A percentile compares a stretch with the other conserved stretches of the same genome.
phyloP scores from a whole-genome alignment of 352 stramenopile genomes.

The Albugo laibachii region DNA sequence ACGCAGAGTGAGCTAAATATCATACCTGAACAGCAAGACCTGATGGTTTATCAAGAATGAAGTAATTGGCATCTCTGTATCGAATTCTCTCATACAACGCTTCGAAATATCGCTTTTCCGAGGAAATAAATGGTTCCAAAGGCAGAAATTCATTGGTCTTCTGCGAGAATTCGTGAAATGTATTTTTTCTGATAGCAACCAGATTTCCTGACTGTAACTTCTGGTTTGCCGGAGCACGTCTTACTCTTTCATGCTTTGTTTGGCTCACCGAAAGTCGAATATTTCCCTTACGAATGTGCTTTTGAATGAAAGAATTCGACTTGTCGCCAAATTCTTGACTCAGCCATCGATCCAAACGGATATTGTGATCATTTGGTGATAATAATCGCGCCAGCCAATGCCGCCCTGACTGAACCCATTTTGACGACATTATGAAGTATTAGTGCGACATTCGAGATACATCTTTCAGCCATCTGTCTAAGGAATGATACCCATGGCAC shows the following conservation, averaged over 20 bases:
- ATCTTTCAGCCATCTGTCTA: no score
- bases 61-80: constrained; percentile 29
- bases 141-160: background rate
- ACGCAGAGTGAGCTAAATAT: background rate
- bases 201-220: constrained; percentile 18
- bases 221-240: constrained; percentile 12
- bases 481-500: no score
- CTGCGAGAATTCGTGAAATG: constrained; percentile 18
- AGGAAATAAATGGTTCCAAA: background rate
- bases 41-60: constrained; percentile 49
- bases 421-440: no score
- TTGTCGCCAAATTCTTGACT: constrained; percentile 22
- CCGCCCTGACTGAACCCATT: background rate
- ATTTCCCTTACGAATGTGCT: constrained; percentile 39
- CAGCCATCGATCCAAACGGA: constrained; percentile 52
- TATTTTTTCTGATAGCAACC: constrained; percentile 28
- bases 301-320: constrained; percentile 38
- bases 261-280: constrained; percentile 19
- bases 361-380: constrained; percentile 21
- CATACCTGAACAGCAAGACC: constrained; percentile 33
- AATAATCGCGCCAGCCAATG: constrained; percentile 29
- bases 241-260: background rate
- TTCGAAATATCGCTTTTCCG: constrained; percentile 2
- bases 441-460: no score
- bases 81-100: constrained; percentile 17